phyloP scores from a whole-genome alignment of 2,329 filamentous ascomycete genomes.

The Emmonsiellopsis sp. region DNA sequence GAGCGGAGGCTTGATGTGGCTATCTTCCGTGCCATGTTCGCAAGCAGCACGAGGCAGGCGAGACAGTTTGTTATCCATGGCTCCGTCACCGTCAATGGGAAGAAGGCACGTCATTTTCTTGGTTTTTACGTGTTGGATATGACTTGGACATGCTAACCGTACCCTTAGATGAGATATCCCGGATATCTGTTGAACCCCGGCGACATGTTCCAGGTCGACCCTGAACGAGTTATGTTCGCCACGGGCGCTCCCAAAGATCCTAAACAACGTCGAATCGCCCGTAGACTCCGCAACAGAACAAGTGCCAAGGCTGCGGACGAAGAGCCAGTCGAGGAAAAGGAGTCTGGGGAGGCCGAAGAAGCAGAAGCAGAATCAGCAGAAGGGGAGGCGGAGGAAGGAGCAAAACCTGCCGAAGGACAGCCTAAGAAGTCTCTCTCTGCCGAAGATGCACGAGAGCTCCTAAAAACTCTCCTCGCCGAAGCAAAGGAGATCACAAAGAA shows the following conservation, averaged over 20 bases:
- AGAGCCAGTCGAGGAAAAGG: constrained; percentile 19
- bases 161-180: constrained; percentile 70
- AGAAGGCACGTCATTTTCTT: constrained; percentile 55
- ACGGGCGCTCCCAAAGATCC: constrained; percentile 63
- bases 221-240: constrained; percentile 77
- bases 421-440: constrained; percentile 7
- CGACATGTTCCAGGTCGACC: constrained; percentile 94
- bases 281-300: constrained; percentile 20
- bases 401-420: background rate
- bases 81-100: constrained; percentile 88
- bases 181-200: constrained; percentile 93
- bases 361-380: constrained; percentile 14
- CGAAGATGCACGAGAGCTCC: constrained; percentile 31
- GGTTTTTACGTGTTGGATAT: background rate
- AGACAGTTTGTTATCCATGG: constrained; percentile 92
- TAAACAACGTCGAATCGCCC: constrained; percentile 29
- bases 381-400: constrained; percentile 4
- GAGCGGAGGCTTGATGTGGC: constrained; percentile 91
- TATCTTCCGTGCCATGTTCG: constrained; percentile 86
- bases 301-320: constrained; percentile 18
- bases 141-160: background rate
- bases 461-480: constrained; percentile 46
- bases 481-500: constrained; percentile 52
- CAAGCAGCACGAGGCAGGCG: constrained; percentile 84
- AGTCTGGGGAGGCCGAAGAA: constrained; percentile 15